Evolutionary conservation across 2,329 filamentous ascomycete species (phyloP).

Genomic region (Corinectria fuckeliana): DNA sequence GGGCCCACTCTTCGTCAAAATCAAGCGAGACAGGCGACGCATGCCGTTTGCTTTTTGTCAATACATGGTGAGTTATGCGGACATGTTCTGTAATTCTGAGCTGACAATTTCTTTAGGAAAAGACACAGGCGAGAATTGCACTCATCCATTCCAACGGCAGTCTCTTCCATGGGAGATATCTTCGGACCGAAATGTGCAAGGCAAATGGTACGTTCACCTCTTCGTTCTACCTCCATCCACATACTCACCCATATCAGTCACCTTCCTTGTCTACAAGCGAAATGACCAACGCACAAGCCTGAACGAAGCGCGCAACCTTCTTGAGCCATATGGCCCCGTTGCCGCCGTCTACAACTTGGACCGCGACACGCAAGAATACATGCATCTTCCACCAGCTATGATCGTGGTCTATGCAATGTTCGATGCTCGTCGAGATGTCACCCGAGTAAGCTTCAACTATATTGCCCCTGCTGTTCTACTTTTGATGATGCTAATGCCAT

Average conservation of each 20-base stretch:
- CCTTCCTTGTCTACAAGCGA: conserved; percentile 54
- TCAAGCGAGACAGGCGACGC: conserved; percentile 61
- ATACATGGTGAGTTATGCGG: conserved; percentile 58
- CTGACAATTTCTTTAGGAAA: conserved; percentile 48
- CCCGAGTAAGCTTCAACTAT: conserved; percentile 48
- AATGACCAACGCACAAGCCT: conserved; percentile 45
- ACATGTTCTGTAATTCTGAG: not conserved
- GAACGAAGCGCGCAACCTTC: conserved; percentile 52
- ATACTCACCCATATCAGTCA: conserved; percentile 47
- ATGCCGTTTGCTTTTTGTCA: conserved; percentile 72
- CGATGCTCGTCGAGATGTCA: conserved; percentile 57
- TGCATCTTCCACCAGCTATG: conserved; percentile 48
- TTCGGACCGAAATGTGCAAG: conserved; percentile 65
- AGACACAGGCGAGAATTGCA: conserved; percentile 57
- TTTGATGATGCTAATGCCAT: not conserved
- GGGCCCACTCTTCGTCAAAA: conserved; percentile 67
- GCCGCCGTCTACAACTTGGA: conserved; percentile 53
- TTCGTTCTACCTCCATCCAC: not conserved
- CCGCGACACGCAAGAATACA: conserved; percentile 39
- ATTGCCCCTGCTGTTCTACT: not conserved
- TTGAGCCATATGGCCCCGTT: conserved; percentile 54
- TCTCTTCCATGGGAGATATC: conserved; percentile 61
- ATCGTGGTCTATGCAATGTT: conserved; percentile 59
- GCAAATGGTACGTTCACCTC: conserved; percentile 59
- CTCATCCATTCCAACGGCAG: conserved; percentile 54